Evolutionary conservation across 441 rosid genomes (phyloP), one percentile per base, ranked within the genome.

Genomic region (Pelargonium hybrid): DNA sequence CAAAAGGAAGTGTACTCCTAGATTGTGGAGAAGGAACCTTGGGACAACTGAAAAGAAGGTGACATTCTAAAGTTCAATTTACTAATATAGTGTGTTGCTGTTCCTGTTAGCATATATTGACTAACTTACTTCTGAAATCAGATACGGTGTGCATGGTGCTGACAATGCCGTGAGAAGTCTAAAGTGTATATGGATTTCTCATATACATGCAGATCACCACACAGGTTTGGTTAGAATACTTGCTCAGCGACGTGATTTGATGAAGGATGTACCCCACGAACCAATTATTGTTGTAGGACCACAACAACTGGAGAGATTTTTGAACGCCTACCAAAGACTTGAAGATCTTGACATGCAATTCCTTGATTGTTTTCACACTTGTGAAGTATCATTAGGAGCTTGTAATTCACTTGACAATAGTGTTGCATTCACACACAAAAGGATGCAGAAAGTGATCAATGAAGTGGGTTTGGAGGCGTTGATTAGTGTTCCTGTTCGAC

Each of bases 21-120:
- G 97, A 93, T 72, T 93, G 98, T 57, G 96, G 98, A 9, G 98
- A 93, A 86, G 98, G 98, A 77, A 93, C 95, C 67, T 79, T 91
- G 39, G 97, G 95, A 39, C 97, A 93, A 79, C 85, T 93, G 79
- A 93, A 90, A 81, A 88, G 98, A 84, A 90, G 93, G 93, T 90
- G 78, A 18, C 3, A 17, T 54, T 17, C 18, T 54, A 54, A 17
- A 54, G 14, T 54, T 15, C 61, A 29, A 29, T 29, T 2, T 29
- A 29, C 34, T 29, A 4, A 4, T 54, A 25, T 68, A 10, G 13
- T 54, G 56, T 43, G 8, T 69, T 63, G 69, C 3, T 0, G 43
- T 70, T 25, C 62, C 18, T 63, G 52, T 21, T 67, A 66, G 68
- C 50, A 5, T n/a, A n/a, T 61, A 17, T 69, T 43, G 21, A 70